phyloP scores from a whole-genome alignment of 768 basidiomycete genomes.

The Leccinum disarticulatum region DNA sequence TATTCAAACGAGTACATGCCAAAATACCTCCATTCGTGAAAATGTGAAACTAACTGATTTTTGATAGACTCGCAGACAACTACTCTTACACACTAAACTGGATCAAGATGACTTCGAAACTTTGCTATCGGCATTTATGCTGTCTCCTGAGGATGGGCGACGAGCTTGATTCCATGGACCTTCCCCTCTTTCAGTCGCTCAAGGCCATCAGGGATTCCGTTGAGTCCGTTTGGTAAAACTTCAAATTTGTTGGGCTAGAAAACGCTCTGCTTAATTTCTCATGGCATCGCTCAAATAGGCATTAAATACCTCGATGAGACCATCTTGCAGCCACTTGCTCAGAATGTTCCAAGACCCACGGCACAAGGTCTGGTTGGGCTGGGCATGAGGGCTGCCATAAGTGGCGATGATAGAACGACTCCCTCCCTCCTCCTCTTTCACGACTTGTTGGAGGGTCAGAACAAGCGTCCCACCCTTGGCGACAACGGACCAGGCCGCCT shows the following conservation, averaged over 20 bases:
- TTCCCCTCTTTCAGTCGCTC: slow-evolving; percentile 35
- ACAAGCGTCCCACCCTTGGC: slow-evolving; percentile 35
- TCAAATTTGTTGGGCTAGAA: slow-evolving; percentile 41
- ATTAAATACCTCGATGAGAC: slow-evolving; percentile 24
- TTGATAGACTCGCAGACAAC: background rate
- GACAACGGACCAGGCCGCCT: slow-evolving; percentile 33
- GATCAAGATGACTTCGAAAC: background rate
- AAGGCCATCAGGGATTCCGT: slow-evolving; percentile 38
- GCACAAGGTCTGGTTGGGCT: slow-evolving; percentile 19
- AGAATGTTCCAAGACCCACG: slow-evolving; percentile 20
- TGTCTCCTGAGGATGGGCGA: slow-evolving; percentile 42
- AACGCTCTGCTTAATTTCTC: background rate
- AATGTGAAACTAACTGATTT: slow-evolving; percentile 1
- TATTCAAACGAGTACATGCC: slow-evolving; percentile 9
- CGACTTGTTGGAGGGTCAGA: slow-evolving; percentile 22
- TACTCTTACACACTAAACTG: slow-evolving; percentile 19
- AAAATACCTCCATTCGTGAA: background rate
- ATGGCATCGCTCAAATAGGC: background rate
- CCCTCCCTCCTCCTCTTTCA: slow-evolving; percentile 24
- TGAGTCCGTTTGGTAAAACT: slow-evolving; percentile 42
- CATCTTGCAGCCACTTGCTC: slow-evolving; percentile 27
- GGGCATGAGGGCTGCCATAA: slow-evolving; percentile 24
- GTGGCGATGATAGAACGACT: slow-evolving; percentile 22
- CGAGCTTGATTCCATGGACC: slow-evolving; percentile 46
- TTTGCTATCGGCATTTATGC: slow-evolving; percentile 7